These are phyloP conservation scores for Brasenia schreberi DNA, from an alignment of 164 flowering plant genomes.

Conservation along the genomic window DNA sequence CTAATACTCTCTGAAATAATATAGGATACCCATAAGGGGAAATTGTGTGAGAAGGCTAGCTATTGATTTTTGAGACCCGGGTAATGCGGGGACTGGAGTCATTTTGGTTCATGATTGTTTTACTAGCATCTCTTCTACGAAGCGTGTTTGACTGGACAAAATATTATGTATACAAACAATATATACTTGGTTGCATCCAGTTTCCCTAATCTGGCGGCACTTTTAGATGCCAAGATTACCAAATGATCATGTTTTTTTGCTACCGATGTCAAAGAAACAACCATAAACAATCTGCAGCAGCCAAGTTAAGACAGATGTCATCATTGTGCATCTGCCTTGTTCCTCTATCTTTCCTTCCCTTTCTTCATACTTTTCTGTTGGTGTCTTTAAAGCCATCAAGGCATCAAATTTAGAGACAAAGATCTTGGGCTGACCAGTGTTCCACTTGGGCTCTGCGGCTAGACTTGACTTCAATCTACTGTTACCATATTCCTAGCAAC, in stretches of 20 bases:
- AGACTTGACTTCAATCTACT: background rate
- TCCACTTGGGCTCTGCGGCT: background rate
- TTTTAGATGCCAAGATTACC: background rate
- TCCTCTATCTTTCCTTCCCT: background rate
- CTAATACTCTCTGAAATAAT: background rate
- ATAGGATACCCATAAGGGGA: background rate
- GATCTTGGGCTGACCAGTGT: background rate
- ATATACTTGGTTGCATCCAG: slow-evolving; percentile 16
- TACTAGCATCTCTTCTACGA: slow-evolving; percentile 10
- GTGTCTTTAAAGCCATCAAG: background rate
- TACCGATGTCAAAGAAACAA: background rate
- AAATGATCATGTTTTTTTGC: background rate
- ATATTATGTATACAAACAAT: slow-evolving; percentile 1
- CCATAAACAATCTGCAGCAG: background rate
- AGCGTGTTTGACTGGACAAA: slow-evolving; percentile 35
- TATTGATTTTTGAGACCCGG: slow-evolving; percentile 6
- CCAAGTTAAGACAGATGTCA: background rate
- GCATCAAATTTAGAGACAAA: background rate
- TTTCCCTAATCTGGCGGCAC: slow-evolving; percentile 1
- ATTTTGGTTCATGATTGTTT: slow-evolving; percentile 4
- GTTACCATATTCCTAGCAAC: background rate
- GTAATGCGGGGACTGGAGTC: slow-evolving; percentile 10
- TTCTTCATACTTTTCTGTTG: background rate
- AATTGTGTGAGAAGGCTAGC: too few species aligned
- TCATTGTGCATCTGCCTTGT: background rate